phyloP scores from a whole-genome alignment of 2,329 filamentous ascomycete species.

The Exophiala oligosperma region DNA sequence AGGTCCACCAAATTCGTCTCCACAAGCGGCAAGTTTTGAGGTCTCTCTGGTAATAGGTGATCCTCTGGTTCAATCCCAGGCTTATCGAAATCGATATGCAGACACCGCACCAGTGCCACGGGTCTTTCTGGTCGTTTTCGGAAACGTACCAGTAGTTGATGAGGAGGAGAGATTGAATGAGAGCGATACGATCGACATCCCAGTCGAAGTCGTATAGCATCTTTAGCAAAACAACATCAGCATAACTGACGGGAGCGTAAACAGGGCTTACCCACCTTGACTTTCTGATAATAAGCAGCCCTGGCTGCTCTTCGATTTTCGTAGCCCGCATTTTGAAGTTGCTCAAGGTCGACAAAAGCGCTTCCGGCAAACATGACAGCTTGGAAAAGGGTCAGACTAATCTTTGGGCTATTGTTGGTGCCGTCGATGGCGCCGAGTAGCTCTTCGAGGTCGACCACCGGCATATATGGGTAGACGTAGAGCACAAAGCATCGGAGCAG shows the following conservation, averaged over 20 bases:
- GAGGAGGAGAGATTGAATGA: constrained; percentile 85
- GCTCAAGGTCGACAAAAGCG: constrained; percentile 64
- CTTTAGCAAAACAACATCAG: constrained; percentile 56
- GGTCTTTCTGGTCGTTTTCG: constrained; percentile 94
- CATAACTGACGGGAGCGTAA: constrained; percentile 48
- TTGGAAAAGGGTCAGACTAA: constrained; percentile 87
- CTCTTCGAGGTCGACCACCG: constrained; percentile 61
- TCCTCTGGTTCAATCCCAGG: constrained; percentile 75
- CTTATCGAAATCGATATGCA: constrained; percentile 90
- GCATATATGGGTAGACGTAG: constrained; percentile 93
- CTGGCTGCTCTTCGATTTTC: constrained; percentile 69
- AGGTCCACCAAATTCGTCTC: constrained; percentile 99
- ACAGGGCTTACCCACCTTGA: constrained; percentile 78
- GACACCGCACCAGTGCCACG: constrained; percentile 99
- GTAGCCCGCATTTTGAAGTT: constrained; percentile 19
- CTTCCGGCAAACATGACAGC: constrained; percentile 92
- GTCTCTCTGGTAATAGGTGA: constrained; percentile 45
- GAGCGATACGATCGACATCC: constrained; percentile 80
- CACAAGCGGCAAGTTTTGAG: constrained; percentile 66
- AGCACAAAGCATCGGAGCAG: constrained; percentile 80
- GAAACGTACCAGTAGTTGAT: constrained; percentile 99
- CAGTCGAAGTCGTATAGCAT: constrained; percentile 91
- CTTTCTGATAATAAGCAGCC: constrained; percentile 74
- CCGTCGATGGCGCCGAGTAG: constrained; percentile 43
- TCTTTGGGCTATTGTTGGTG: constrained; percentile 67